Conservation (phyloP, 257 asterid genomes). For the Solanum microdontum region DNA sequence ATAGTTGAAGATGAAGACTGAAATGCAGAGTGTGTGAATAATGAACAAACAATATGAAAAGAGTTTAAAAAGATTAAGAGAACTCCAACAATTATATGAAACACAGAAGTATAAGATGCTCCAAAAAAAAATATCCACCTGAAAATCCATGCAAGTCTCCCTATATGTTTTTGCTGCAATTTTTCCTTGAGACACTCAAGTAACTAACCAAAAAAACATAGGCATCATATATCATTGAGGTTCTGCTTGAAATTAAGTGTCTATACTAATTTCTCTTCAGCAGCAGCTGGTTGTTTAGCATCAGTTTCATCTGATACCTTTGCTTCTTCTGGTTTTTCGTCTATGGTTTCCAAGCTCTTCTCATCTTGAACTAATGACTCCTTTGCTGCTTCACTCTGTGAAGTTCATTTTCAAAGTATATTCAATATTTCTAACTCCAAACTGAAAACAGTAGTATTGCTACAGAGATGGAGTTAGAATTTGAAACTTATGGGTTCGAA, state of each 20-base stretch:
- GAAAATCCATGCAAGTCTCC: neutral
- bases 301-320: neutral
- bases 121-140: neutral
- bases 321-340: slow-evolving; percentile 3
- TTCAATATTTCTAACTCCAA: neutral
- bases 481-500: neutral
- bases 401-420: slow-evolving; percentile 1
- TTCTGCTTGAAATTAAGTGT: neutral
- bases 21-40: neutral
- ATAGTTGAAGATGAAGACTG: neutral
- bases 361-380: slow-evolving; percentile 9
- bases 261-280: neutral
- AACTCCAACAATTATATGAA: neutral
- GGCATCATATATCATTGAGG: neutral
- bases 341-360: slow-evolving; percentile 4
- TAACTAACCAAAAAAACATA: neutral
- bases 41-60: neutral
- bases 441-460: neutral
- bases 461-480: neutral
- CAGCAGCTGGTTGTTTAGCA: neutral
- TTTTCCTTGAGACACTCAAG: neutral
- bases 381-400: slow-evolving; percentile 1
- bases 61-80: neutral
- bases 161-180: neutral
- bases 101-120: neutral